These are phyloP conservation scores for Penicillium diatomitis DNA, from an alignment of 495 filamentous ascomycete species.

Conservation along the genomic window DNA sequence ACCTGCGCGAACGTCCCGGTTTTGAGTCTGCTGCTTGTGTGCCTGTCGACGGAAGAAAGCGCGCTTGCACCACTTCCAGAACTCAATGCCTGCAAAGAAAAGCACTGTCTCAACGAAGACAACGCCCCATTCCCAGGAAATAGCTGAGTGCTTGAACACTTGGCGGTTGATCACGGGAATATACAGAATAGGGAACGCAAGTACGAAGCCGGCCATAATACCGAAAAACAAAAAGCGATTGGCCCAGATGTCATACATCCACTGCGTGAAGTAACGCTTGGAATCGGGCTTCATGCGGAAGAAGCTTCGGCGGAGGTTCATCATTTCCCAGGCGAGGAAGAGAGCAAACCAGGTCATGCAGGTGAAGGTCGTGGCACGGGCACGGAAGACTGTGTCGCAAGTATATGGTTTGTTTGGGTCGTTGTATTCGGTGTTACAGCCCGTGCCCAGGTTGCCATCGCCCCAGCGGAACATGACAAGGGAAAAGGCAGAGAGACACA, in stretches of 20 bases:
- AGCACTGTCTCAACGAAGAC: slow-evolving; percentile 48
- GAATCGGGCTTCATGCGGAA: slow-evolving; percentile 56
- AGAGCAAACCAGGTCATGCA: slow-evolving; percentile 68
- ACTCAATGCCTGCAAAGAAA: slow-evolving; percentile 56
- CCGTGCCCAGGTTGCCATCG: slow-evolving; percentile 50
- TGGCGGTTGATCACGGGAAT: slow-evolving; percentile 59
- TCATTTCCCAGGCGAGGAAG: slow-evolving; percentile 68
- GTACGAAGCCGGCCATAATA: slow-evolving; percentile 58
- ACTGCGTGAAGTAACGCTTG: slow-evolving; percentile 43
- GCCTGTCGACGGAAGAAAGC: slow-evolving; percentile 35
- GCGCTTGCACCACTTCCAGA: slow-evolving; percentile 61
- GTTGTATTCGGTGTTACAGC: slow-evolving; percentile 53
- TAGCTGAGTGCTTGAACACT: slow-evolving; percentile 63
- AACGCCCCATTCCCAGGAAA: slow-evolving; percentile 66
- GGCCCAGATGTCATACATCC: slow-evolving; percentile 56
- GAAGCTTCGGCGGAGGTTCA: slow-evolving; percentile 57
- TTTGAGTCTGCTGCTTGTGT: slow-evolving; percentile 6
- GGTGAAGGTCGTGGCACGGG: slow-evolving; percentile 61
- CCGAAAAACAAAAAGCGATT: slow-evolving; percentile 67
- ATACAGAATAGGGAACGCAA: slow-evolving; percentile 63
- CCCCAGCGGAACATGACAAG: slow-evolving; percentile 60
- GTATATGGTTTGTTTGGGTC: slow-evolving; percentile 15
- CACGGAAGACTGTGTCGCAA: slow-evolving; percentile 63
- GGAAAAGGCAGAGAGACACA: slow-evolving; percentile 56
- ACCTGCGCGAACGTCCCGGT: slow-evolving; percentile 1